Conservation (phyloP, 2,329 filamentous ascomycete species). For the Atkinsonella hypoxylon region DNA sequence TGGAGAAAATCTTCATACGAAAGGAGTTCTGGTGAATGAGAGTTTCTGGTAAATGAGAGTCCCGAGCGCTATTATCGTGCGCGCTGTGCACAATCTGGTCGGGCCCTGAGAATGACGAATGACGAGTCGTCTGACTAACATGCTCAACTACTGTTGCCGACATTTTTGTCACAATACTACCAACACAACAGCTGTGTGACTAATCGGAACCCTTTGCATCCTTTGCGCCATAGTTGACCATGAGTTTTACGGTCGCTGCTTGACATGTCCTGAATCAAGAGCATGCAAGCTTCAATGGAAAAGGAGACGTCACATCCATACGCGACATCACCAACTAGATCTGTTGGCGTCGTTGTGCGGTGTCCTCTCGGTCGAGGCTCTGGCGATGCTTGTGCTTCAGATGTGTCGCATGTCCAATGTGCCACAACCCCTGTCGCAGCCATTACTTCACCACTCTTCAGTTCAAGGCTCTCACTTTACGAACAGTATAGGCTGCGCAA, state of each 20-base stretch:
- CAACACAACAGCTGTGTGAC: background rate
- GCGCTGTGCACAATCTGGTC: too few species aligned
- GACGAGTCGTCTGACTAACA: background rate
- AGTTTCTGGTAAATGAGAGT: too few species aligned
- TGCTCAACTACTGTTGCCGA: background rate
- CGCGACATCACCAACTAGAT: background rate
- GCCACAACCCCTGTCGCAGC: constrained; percentile 14
- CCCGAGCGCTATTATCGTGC: background rate
- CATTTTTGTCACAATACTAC: background rate
- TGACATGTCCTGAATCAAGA: background rate
- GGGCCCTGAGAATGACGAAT: background rate
- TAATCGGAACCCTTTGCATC: background rate
- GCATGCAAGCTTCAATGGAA: background rate
- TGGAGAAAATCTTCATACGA: too few species aligned
- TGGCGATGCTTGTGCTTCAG: constrained; percentile 27
- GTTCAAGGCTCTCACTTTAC: background rate
- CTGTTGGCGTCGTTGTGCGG: background rate
- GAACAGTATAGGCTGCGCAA: background rate
- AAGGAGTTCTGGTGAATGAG: too few species aligned
- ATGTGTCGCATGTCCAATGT: constrained; percentile 34
- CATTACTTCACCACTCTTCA: background rate
- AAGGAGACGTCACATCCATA: background rate
- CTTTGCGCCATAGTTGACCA: background rate
- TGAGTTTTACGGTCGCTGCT: background rate
- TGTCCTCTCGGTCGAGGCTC: constrained; percentile 5